Evolutionary conservation across 129 eudicot species (phyloP).

Genomic region (Centrapalus pauciflorus): DNA sequence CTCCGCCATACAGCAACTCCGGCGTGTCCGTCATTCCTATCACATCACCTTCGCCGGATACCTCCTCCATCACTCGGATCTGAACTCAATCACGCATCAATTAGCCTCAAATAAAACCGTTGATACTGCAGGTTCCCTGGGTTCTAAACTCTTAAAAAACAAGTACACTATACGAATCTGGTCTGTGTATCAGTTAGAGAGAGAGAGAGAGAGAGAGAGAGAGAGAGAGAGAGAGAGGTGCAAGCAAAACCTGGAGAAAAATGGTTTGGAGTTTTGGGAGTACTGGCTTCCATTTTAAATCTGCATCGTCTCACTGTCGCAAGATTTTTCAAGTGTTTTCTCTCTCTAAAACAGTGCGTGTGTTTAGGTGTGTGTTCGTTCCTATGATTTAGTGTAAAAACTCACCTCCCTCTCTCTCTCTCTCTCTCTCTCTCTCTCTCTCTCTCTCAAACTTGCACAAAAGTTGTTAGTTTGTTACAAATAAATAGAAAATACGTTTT

Average conservation of each 20-base stretch:
- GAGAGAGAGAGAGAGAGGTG: slow-evolving; percentile 10
- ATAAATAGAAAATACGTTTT: too few relatives aligned
- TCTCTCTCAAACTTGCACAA: too few relatives aligned
- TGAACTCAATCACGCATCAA: slow-evolving; percentile 46
- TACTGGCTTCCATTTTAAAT: slow-evolving; percentile 29
- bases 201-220: neutral
- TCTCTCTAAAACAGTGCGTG: slow-evolving; percentile 33
- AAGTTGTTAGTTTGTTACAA: too few relatives aligned
- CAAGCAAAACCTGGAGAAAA: slow-evolving; percentile 3
- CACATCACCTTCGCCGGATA: slow-evolving; percentile 46
- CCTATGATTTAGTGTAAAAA: slow-evolving; percentile 18
- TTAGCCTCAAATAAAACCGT: slow-evolving; percentile 11
- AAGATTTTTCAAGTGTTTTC: slow-evolving; percentile 32
- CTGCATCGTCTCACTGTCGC: slow-evolving; percentile 24
- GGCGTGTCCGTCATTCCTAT: slow-evolving; percentile 27
- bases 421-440: too few relatives aligned
- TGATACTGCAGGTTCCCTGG: slow-evolving; percentile 24
- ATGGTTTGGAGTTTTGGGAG: slow-evolving; percentile 15
- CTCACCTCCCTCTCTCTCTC: neutral
- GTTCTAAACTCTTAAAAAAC: slow-evolving; percentile 14
- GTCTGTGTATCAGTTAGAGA: too few relatives aligned
- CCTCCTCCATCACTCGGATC: slow-evolving; percentile 71
- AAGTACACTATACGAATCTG: slow-evolving; percentile 9
- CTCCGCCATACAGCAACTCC: slow-evolving; percentile 34
- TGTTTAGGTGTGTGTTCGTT: slow-evolving; percentile 24